These are phyloP conservation scores for Cystobasidium ongulense DNA, from an alignment of 768 basidiomycete genomes.

Conservation along the genomic window DNA sequence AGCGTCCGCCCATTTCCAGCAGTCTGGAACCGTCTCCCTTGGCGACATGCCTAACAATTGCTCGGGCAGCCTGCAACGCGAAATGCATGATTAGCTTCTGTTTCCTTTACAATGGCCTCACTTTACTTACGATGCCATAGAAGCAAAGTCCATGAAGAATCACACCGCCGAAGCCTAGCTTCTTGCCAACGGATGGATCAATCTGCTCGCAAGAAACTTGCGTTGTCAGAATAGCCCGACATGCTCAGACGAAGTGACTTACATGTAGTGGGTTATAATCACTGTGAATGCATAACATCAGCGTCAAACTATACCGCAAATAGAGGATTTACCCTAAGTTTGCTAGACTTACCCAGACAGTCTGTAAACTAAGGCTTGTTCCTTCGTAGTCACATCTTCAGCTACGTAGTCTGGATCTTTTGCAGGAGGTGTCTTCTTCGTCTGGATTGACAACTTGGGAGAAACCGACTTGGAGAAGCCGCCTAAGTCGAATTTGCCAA, in stretches of 20 bases:
- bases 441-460: conserved; percentile 55
- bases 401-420: conserved; percentile 58
- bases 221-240: not conserved
- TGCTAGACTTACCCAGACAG: conserved; percentile 52
- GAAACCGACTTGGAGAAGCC: conserved; percentile 60
- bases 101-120: too few species aligned
- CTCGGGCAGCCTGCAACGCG: conserved; percentile 75
- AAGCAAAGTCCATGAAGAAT: conserved; percentile 73
- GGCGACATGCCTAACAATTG: conserved; percentile 59
- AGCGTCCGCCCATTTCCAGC: conserved; percentile 62
- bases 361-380: conserved; percentile 62
- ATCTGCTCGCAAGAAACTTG: conserved; percentile 7
- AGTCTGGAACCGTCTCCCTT: conserved; percentile 58
- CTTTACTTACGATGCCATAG: conserved; percentile 52
- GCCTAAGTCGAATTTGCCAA: conserved; percentile 60
- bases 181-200: conserved; percentile 68
- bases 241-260: conserved; percentile 43
- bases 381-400: conserved; percentile 56
- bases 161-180: conserved; percentile 64
- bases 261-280: conserved; percentile 69
- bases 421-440: conserved; percentile 53
- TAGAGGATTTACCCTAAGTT: not conserved
- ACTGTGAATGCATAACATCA: not conserved
- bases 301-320: not conserved
- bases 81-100: too few species aligned